Evolutionary conservation across 768 basidiomycete genomes (phyloP).

Genomic region (Rhizopogon vinicolor): DNA sequence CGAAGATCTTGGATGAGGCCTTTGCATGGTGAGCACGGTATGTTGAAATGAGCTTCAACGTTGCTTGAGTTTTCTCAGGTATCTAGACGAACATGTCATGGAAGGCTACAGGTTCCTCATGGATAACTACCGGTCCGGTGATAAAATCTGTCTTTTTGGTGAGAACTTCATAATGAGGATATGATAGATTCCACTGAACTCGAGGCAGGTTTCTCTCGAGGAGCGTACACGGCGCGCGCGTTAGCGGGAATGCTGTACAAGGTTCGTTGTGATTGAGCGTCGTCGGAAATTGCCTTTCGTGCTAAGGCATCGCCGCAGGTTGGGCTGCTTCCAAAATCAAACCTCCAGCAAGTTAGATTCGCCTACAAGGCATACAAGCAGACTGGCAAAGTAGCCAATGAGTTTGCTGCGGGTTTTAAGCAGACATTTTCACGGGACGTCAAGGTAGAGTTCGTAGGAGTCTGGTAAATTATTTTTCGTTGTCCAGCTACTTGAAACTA

Average conservation of each 20-base stretch:
- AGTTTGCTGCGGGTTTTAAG: conserved; percentile 65
- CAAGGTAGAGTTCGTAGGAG: conserved; percentile 72
- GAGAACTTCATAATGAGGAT: conserved; percentile 3
- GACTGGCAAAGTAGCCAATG: conserved; percentile 37
- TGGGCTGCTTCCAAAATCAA: conserved; percentile 65
- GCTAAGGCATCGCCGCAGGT: conserved; percentile 36
- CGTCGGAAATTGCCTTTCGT: not conserved
- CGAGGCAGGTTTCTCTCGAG: conserved; percentile 67
- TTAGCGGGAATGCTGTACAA: conserved; percentile 74
- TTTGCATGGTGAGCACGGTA: conserved; percentile 56
- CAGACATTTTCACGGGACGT: conserved; percentile 64
- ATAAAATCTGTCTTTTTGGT: conserved; percentile 75
- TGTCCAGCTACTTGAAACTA: not conserved
- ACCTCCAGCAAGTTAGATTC: conserved; percentile 64
- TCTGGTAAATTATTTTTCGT: conserved; percentile 46
- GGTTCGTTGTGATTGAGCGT: conserved; percentile 26
- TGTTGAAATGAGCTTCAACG: not conserved
- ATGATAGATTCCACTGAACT: conserved; percentile 10
- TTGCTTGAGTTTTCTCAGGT: conserved; percentile 35
- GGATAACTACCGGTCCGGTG: conserved; percentile 70
- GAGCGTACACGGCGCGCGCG: conserved; percentile 63
- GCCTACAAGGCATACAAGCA: conserved; percentile 71
- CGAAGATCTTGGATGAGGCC: conserved; percentile 61
- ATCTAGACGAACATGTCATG: conserved; percentile 65
- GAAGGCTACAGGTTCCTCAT: conserved; percentile 77